Conservation (phyloP, 2,329 filamentous ascomycete genomes). For the Monilinia laxa region DNA sequence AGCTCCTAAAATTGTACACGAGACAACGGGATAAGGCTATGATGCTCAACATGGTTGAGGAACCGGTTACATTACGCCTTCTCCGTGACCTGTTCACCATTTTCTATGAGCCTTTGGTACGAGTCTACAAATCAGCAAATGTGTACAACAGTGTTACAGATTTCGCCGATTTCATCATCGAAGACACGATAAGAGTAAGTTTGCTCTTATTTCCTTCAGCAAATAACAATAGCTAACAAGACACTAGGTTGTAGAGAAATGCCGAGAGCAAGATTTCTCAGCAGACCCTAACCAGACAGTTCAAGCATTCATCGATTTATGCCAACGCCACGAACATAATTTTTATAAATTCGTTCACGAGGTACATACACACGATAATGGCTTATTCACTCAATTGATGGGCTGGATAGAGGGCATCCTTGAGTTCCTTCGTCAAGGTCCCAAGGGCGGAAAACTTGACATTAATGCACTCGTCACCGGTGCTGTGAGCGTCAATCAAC, state of each 20-base stretch:
- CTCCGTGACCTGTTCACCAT: slow-evolving; percentile 97
- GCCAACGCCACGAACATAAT: slow-evolving; percentile 89
- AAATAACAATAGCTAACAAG: slow-evolving; percentile 26
- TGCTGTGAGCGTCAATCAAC: slow-evolving; percentile 61
- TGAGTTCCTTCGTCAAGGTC: slow-evolving; percentile 86
- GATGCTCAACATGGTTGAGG: slow-evolving; percentile 95
- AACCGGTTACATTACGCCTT: slow-evolving; percentile 93
- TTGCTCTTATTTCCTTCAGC: neutral
- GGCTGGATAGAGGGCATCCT: slow-evolving; percentile 95
- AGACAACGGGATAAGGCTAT: slow-evolving; percentile 92
- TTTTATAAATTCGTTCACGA: slow-evolving; percentile 99
- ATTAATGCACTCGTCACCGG: slow-evolving; percentile 92
- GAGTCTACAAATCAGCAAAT: slow-evolving; percentile 98
- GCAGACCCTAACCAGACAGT: slow-evolving; percentile 98
- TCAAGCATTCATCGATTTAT: slow-evolving; percentile 95
- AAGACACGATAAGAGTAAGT: slow-evolving; percentile 81
- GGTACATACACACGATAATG: slow-evolving; percentile 94
- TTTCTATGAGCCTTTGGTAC: slow-evolving; percentile 95
- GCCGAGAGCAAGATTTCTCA: slow-evolving; percentile 74
- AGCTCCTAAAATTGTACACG: slow-evolving; percentile 87
- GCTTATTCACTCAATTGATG: slow-evolving; percentile 94
- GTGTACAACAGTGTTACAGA: slow-evolving; percentile 97
- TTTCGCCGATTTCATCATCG: slow-evolving; percentile 87
- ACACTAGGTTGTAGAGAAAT: slow-evolving; percentile 60
- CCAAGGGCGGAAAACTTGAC: slow-evolving; percentile 80